Evolutionary conservation across 768 basidiomycete genomes (phyloP).

Genomic region (Boletus rubescentipes): DNA sequence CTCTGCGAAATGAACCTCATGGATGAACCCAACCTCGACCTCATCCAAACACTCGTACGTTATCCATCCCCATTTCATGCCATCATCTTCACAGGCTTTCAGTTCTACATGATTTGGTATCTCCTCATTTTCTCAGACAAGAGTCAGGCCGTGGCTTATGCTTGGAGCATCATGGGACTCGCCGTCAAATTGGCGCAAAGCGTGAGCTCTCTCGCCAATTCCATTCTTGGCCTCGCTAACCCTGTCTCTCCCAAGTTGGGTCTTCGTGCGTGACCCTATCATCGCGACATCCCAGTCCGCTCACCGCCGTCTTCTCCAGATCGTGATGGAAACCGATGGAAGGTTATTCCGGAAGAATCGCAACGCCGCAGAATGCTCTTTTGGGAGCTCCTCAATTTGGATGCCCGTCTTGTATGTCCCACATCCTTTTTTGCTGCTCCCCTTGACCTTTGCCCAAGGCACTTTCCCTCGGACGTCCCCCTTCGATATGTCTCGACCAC

Average conservation of each 20-base stretch:
- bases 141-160: slow-evolving; percentile 68
- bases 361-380: slow-evolving; percentile 68
- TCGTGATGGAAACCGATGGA: slow-evolving; percentile 62
- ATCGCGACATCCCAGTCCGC: slow-evolving; percentile 11
- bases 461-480: slow-evolving; percentile 68
- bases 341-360: slow-evolving; percentile 69
- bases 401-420: slow-evolving; percentile 59
- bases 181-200: slow-evolving; percentile 71
- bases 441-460: slow-evolving; percentile 42
- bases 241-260: slow-evolving; percentile 48
- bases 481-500: slow-evolving; percentile 62
- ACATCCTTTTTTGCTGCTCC: slow-evolving; percentile 12
- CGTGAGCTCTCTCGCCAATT: slow-evolving; percentile 41
- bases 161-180: slow-evolving; percentile 77
- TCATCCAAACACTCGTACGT: slow-evolving; percentile 63
- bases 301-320: slow-evolving; percentile 43
- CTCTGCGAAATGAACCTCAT: slow-evolving; percentile 73
- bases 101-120: slow-evolving; percentile 77
- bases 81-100: slow-evolving; percentile 35
- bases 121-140: slow-evolving; percentile 73
- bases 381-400: slow-evolving; percentile 74
- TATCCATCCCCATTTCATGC: neutral
- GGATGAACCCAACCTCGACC: slow-evolving; percentile 74
- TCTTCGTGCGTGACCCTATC: slow-evolving; percentile 50
- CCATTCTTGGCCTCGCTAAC: slow-evolving; percentile 4